Evolutionary conservation across 768 basidiomycete species (phyloP), one percentile per base, ranked within the genome.

Genomic region (Kwoniella mangroviensis): DNA sequence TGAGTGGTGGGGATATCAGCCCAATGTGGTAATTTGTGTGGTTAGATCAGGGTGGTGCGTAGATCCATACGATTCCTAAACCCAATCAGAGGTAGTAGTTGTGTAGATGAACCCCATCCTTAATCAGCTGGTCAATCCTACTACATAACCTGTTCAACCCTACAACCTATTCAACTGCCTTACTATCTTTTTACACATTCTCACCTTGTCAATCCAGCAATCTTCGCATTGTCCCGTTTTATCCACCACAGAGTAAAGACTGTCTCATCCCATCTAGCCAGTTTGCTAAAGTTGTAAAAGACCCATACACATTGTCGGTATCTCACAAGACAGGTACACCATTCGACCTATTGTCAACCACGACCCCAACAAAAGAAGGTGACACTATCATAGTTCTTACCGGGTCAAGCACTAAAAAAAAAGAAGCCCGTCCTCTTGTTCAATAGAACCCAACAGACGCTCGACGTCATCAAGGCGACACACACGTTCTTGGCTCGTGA

Each of bases 1-100:
- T 21, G 22, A 24, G 10, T 17, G 6, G 26, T 26, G 63, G 63
- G 40, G 19, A 17, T 21, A 5, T 40, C 34, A 54, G 34, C 63
- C 63, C 40, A 53, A 53, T 54, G 12, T 40, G 45, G 63, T 54
- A 64, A 64, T 54, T 64, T 40, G 15, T 19, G 26, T 7, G 24
- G 24, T 54, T 64, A 41, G 63, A 21, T 41, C 63, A 53, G 34
- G 58, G 58, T 17, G 41, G 9, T 60, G 26, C 24, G 56, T 26
- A 57, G 22, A 34, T 57, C 56, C 28, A 24, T 57, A 55, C 12
- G 28, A 34, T 7, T 34, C 34, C 34, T 7, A 49, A 49, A 9
- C 45, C 45, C 45, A 49, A 49, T 49, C 45, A 49, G 15, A 49
- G 45, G 45, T 15, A 15, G 45, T 0, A 15, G 17, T 17, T 3